phyloP scores from a whole-genome alignment of 352 stramenopile genomes.

The Phytophthora pisi region DNA sequence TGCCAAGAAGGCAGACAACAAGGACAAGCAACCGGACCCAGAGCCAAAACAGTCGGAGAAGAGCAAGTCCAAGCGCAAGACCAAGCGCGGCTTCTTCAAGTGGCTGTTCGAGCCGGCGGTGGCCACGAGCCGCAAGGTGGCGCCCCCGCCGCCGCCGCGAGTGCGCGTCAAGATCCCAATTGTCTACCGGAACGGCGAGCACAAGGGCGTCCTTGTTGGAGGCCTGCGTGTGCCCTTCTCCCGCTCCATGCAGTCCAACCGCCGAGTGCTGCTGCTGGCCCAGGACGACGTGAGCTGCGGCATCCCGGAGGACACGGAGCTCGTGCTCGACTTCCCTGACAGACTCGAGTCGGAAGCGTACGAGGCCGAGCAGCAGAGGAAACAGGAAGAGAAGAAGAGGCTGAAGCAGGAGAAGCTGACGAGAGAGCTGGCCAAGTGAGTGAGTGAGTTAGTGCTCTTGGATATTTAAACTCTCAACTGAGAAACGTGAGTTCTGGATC shows the following conservation, averaged over 20 bases:
- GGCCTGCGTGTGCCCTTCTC: constrained; percentile 38
- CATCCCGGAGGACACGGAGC: constrained; percentile 32
- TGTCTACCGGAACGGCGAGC: constrained; percentile 33
- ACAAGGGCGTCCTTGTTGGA: constrained; percentile 37
- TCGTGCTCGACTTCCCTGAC: constrained; percentile 26
- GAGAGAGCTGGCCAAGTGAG: constrained; percentile 29
- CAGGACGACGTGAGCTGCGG: constrained; percentile 13
- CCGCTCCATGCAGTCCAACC: constrained; percentile 37
- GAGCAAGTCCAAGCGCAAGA: constrained; percentile 23
- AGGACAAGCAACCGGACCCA: background rate
- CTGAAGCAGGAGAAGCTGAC: constrained; percentile 30
- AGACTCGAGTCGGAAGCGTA: constrained; percentile 20
- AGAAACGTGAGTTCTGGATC: background rate
- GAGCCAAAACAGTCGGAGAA: background rate
- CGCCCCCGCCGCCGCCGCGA: constrained; percentile 10
- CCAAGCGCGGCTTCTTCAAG: constrained; percentile 34
- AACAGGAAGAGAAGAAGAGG: constrained; percentile 20
- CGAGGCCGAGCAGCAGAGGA: constrained; percentile 10
- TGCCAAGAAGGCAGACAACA: constrained; percentile 10
- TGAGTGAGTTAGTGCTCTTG: constrained; percentile 16
- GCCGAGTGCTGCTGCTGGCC: constrained; percentile 21
- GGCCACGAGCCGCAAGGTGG: constrained; percentile 32
- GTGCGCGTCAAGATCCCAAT: constrained; percentile 42
- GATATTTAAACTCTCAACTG: constrained; percentile 16
- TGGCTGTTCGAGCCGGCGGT: constrained; percentile 27